Base-by-base conservation (phyloP, 2,329 filamentous ascomycete species). In the Arthrobotrys conoides region DNA sequence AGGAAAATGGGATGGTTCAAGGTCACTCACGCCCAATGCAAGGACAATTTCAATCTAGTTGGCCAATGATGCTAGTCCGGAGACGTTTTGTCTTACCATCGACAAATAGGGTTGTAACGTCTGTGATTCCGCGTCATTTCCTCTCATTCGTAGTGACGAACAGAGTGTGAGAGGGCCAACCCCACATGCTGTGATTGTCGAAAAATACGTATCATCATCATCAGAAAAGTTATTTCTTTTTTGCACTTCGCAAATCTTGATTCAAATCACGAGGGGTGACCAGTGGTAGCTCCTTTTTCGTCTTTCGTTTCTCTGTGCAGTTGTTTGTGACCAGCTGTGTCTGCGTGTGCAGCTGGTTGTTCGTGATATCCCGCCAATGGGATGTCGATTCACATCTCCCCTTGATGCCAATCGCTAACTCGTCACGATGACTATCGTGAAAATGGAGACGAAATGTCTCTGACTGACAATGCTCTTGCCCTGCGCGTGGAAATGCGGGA, bases 101-200 rank as follows among this genome's bases (percentile, higher is more conserved):
- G 44, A 72, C 75, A 78, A 78, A 78, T 78, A 78, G 75, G 75
- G 68, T 72, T 49, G 46, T 65, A 71, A 78, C 55, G 38, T 67
- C 61, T 78, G 68, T 78, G 75, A 69, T 78, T 77, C 75, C 75
- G 75, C 18, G 63, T 69, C 68, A 22, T 78, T 71, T 24, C 30
- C 38, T 48, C 48, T 70, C 59, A 55, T 38, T 53, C 20, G 22
- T 22, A 41, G 36, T 38, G 12, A 38, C 36, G 70, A 18, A 51
- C 48, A 18, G 48, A 61, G 61, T 27, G 20, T 61, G 49, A 38
- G 38, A 48, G 24, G 55, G 30, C 16, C 38, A 51, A 61, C 63
- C 63, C 73, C 68, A 72, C 75, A 64, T 61, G 63, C 20, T 68
- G 75, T 78, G 75, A 78, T 41, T 59, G 64, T 72, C 68, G 53